A percentile compares a stretch with the other conserved stretches of the same genome.
phyloP scores from a whole-genome alignment of 1,284 basidiomycete species.

The Apiotrichum domesticum region DNA sequence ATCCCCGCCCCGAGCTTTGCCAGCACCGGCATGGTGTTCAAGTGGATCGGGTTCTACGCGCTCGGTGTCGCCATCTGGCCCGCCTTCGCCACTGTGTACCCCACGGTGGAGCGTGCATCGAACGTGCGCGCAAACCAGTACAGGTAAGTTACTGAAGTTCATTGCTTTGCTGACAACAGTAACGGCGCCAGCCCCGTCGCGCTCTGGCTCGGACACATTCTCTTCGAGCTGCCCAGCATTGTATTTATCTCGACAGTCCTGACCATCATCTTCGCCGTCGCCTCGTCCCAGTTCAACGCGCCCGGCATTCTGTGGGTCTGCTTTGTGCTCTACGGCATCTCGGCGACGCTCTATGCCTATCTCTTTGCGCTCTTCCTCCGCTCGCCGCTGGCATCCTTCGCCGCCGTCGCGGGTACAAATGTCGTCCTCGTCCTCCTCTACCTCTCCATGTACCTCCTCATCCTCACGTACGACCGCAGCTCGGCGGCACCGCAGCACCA shows the following conservation, averaged over 20 bases:
- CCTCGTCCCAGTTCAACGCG: conserved; percentile 59
- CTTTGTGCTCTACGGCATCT: conserved; percentile 66
- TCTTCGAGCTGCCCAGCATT: conserved; percentile 64
- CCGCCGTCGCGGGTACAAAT: conserved; percentile 66
- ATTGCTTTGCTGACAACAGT: conserved; percentile 26
- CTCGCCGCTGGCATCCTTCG: conserved; percentile 68
- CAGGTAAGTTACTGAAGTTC: no score
- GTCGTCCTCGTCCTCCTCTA: conserved; percentile 62
- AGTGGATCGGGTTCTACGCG: conserved; percentile 24
- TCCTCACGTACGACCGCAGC: no score
- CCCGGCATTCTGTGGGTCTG: conserved; percentile 57
- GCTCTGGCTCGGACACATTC: conserved; percentile 70
- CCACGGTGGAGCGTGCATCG: conserved; percentile 57
- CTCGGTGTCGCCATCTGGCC: conserved; percentile 58
- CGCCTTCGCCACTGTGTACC: conserved; percentile 71
- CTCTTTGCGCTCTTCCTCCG: conserved; percentile 53
- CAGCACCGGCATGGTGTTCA: conserved; percentile 17
- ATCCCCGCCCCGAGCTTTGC: conserved; percentile 3
- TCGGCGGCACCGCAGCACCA: no score
- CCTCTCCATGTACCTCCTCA: background rate
- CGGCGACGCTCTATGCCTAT: conserved; percentile 63
- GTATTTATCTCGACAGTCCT: conserved; percentile 58
- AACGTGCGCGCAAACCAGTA: conserved; percentile 62
- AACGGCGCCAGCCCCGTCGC: conserved; percentile 69
- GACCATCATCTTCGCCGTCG: conserved; percentile 58